These are phyloP conservation scores for Dendrobium chrysotoxum DNA, from an alignment of 106 monocot species.

Conservation along the genomic window DNA sequence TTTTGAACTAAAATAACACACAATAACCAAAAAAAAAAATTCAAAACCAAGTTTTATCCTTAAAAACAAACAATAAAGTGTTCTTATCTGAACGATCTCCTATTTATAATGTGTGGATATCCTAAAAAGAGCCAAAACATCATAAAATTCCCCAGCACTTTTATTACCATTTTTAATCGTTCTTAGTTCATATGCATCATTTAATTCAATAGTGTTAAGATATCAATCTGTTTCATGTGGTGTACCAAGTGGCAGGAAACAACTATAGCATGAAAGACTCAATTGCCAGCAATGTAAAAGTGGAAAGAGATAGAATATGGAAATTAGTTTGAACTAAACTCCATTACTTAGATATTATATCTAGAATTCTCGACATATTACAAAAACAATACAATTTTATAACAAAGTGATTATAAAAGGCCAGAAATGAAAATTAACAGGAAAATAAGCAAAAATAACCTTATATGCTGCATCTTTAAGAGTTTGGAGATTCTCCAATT, in stretches of 20 bases:
- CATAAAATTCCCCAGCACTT: neutral
- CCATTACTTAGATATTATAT: neutral
- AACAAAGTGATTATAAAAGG: neutral
- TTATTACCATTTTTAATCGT: neutral
- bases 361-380: neutral
- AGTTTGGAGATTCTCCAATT: conserved; percentile 95
- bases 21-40: too few species aligned
- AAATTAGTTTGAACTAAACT: neutral
- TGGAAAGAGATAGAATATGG: neutral
- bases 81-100: neutral
- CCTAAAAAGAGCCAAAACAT: neutral
- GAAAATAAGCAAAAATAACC: conserved; percentile 30
- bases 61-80: neutral
- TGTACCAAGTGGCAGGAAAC: neutral
- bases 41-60: too few species aligned
- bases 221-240: neutral
- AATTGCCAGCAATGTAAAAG: neutral
- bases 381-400: neutral
- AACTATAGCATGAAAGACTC: neutral
- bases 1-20: too few species aligned
- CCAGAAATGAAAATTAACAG: neutral
- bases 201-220: neutral
- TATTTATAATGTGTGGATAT: neutral
- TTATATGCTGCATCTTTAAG: conserved; percentile 92
- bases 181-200: neutral